Base-by-base conservation (phyloP, 306 rosid genomes). In the Cercis canadensis region DNA sequence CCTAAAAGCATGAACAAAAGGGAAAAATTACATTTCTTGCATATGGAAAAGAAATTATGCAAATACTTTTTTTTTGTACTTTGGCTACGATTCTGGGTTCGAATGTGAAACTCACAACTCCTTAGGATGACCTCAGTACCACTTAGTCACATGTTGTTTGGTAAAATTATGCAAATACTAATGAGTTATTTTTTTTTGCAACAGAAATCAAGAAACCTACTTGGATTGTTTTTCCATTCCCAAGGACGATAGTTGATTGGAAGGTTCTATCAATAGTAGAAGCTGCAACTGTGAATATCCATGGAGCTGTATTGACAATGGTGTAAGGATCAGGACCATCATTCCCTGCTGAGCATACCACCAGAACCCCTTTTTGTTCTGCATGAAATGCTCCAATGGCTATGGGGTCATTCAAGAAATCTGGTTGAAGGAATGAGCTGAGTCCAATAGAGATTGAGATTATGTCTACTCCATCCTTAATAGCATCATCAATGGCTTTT, bases 311-410 rank as follows among this genome's bases (percentile, higher is more conserved):
- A 29, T 94, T 94, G 12, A 82, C 94, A 75, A 89, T 78, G 7
- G 96, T 87, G 73, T 65, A 78, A 78, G 90, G 80, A 80, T 87
- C 86, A 37, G 98, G 97, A 39, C 98, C 98, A 71, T 88, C 94
- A 67, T 94, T 94, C 43, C 98, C 98, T 9, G 85, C 98, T 24
- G 98, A 94, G 69, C 97, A 87, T 32, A 89, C 84, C 32, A 94
- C 98, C 91, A 89, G 31, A 47, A 94, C 89, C 65, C 98, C 96
- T 70, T 39, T 83, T 78, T 82, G 79, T 56, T 89, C 90, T 16
- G 98, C 97, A 84, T 94, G 98, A 58, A 94, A 90, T 45, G 98
- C 89, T 81, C 98, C 98, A 46, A 94, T 87, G 65, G 98, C 92
- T 21, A 94, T 90, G 5, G 96, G 90, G 61, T 94, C 98, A 57